Evolutionary conservation across 352 stramenopile genomes (phyloP).

Genomic region (Blastocystis hominis): DNA sequence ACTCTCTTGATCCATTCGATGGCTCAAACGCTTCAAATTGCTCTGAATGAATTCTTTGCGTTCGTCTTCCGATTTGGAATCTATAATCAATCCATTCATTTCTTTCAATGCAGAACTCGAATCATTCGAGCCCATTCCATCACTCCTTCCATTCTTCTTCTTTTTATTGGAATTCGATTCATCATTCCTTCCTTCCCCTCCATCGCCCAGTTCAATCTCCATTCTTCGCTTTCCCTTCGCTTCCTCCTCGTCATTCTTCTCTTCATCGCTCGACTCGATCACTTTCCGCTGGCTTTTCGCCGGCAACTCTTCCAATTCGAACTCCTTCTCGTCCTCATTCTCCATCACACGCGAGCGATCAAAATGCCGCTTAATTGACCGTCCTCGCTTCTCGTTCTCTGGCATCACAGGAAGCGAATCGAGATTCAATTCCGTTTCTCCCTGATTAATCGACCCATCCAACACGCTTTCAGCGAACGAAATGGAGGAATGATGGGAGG

Average conservation of each 20-base stretch:
- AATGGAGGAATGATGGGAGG: neutral
- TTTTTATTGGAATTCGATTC: neutral
- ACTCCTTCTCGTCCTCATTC: neutral
- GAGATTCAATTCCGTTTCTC: neutral
- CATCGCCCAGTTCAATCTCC: neutral
- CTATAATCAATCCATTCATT: neutral
- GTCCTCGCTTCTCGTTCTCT: neutral
- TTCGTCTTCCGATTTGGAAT: neutral
- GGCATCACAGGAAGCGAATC: neutral
- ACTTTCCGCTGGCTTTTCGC: neutral
- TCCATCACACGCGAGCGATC: neutral
- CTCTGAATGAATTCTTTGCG: neutral
- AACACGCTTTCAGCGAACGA: neutral
- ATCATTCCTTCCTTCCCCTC: neutral
- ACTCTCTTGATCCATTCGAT: too few species aligned
- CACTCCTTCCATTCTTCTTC: neutral
- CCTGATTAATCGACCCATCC: neutral
- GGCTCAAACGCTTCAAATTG: neutral
- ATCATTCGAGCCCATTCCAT: neutral
- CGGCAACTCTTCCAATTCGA: neutral
- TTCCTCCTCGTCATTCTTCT: neutral
- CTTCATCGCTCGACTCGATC: neutral
- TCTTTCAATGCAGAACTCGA: too few species aligned
- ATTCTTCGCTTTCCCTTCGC: neutral
- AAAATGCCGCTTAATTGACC: neutral